Evolutionary conservation across 1,284 basidiomycete species (phyloP).

Genomic region (Bjerkandera adusta): DNA sequence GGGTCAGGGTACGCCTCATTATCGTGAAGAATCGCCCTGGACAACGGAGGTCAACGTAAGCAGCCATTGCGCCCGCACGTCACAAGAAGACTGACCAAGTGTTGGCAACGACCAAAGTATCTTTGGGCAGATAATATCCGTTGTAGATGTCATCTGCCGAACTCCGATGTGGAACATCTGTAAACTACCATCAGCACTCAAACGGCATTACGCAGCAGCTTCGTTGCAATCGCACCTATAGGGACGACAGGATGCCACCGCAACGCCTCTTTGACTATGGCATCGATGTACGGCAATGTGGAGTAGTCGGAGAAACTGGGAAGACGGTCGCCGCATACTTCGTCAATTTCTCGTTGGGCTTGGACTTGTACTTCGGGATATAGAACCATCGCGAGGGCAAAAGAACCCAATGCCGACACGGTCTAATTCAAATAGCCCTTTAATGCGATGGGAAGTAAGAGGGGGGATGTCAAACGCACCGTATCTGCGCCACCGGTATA

Average conservation of each 20-base stretch:
- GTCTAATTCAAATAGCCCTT: slow-evolving; percentile 14
- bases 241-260: slow-evolving; percentile 34
- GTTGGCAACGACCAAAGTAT: slow-evolving; percentile 1
- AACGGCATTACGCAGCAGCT: too few species aligned
- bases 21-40: slow-evolving; percentile 6
- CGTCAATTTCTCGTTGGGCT: slow-evolving; percentile 33
- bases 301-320: slow-evolving; percentile 32
- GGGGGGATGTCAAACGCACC: neutral
- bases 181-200: neutral
- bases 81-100: neutral
- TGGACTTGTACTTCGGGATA: slow-evolving; percentile 30
- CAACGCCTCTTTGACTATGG: slow-evolving; percentile 32
- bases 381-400: slow-evolving; percentile 30
- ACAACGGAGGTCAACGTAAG: neutral
- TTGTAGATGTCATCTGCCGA: slow-evolving; percentile 4
- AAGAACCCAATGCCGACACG: slow-evolving; percentile 19
- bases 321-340: slow-evolving; percentile 29
- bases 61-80: neutral
- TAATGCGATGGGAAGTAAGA: neutral
- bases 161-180: neutral
- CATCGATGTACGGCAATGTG: slow-evolving; percentile 32
- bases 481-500: slow-evolving; percentile 10
- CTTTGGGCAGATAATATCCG: slow-evolving; percentile 4
- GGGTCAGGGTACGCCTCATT: slow-evolving; percentile 2
- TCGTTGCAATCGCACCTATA: slow-evolving; percentile 20